Base-by-base conservation (phyloP, 2,329 filamentous ascomycete genomes). In the Aspergillus sp. region DNA sequence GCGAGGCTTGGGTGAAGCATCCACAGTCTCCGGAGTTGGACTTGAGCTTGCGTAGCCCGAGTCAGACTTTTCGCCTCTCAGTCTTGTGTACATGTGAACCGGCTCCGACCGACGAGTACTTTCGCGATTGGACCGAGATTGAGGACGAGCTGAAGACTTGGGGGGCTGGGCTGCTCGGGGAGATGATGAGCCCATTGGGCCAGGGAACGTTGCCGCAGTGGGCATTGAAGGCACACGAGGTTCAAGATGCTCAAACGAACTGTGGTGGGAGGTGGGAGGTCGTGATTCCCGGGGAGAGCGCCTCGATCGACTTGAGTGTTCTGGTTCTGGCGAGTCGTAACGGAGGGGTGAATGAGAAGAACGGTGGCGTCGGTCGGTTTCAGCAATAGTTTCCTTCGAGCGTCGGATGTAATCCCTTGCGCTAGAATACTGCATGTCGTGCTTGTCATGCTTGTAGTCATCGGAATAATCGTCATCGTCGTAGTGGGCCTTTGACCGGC, bases 1-100 rank as follows among this genome's bases (percentile, higher is more conserved):
- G 47, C 70, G 73, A 7, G 69, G 55, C 61, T 73, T 74, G n/a
- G 73, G 66, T 2, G 72, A 72, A 56, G 66, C 68, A 39, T 70
- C 67, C 7, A 68, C 69, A 4, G 64, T 73, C 40, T 79, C 77
- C 2, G 77, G 76, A 1, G 75, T 78, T 20, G 54, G 54, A 37
- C 70, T 71, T 9, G 78, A 75, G 61, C 75, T 79, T 5, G 75
- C 79, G 56, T 79, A 79, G 3, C 76, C 76, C 3, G 77, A 79
- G 55, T 80, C 78, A 30, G 75, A 69, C 42, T 69, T 69, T 33
- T 77, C 71, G 30, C 67, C 66, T 53, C 74, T 73, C 42, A 73
- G 56, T 48, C 74, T 77, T 11, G 75, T 37, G 48, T 62, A 63
- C 33, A 63, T 41, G 12, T 73, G 62, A 9, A 67, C 66, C 19